Percentiles rank a stretch among this genome's conserved stretches.
Conservation (phyloP, 306 rosid species). For the Casuarina cunninghamiana region DNA sequence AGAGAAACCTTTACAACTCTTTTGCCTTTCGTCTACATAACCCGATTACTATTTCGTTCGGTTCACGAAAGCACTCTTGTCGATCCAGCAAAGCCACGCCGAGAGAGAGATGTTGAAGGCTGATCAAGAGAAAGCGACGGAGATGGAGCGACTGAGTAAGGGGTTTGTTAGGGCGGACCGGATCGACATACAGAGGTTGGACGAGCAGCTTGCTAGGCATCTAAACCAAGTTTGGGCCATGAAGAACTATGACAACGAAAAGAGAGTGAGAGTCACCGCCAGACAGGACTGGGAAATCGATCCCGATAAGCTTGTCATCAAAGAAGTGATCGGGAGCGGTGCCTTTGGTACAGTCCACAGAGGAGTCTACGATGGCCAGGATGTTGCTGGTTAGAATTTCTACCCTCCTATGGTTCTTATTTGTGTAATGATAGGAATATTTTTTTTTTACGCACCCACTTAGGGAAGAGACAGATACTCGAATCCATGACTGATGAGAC, state of each 20-base stretch:
- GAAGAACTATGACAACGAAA: not conserved
- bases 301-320: not conserved
- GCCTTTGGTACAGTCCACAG: constrained; percentile 1
- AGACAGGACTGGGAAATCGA: constrained; percentile 9
- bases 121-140: not conserved
- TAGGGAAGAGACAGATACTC: too few species aligned
- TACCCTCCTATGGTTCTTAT: not conserved
- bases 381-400: not conserved
- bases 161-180: not conserved
- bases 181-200: not conserved
- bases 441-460: too few species aligned
- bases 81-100: not conserved
- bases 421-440: not conserved
- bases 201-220: not conserved
- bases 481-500: too few species aligned
- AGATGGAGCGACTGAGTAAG: not conserved
- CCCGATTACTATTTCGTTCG: too few species aligned
- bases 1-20: not conserved
- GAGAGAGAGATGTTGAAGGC: not conserved
- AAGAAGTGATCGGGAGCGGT: constrained; percentile 3
- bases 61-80: not conserved
- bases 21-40: not conserved
- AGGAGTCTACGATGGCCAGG: not conserved
- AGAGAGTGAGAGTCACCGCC: not conserved
- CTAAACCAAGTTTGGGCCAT: not conserved